Conservation (phyloP, 805 yeast species). For the Ascoidea rubescens region DNA sequence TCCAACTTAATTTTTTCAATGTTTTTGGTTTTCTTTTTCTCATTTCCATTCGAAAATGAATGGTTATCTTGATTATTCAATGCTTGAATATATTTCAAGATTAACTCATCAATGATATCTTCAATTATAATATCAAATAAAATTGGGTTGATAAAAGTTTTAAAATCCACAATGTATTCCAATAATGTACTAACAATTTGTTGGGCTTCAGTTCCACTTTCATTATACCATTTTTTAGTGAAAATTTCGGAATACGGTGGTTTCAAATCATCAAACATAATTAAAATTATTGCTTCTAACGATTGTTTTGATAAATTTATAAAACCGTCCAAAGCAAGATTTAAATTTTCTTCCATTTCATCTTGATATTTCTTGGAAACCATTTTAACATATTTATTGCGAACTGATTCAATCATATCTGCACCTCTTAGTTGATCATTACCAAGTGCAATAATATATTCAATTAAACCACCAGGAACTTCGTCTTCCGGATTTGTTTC, state of each 20-base stretch:
- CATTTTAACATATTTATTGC: constrained; percentile 47
- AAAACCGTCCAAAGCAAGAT: constrained; percentile 63
- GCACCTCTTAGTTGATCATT: constrained; percentile 72
- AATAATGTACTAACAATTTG: constrained; percentile 58
- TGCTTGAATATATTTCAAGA: constrained; percentile 34
- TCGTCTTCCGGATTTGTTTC: constrained; percentile 25
- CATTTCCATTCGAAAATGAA: constrained; percentile 22
- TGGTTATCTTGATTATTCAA: constrained; percentile 27
- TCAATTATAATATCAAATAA: constrained; percentile 41
- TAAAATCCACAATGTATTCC: constrained; percentile 60
- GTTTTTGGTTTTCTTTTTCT: constrained; percentile 26
- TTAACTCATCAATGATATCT: constrained; percentile 35
- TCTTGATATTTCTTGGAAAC: constrained; percentile 51
- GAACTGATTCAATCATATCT: constrained; percentile 51
- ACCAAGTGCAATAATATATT: constrained; percentile 70
- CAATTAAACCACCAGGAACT: constrained; percentile 65
- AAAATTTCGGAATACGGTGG: constrained; percentile 50
- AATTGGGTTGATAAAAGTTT: constrained; percentile 35
- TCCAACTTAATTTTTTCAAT: constrained; percentile 45
- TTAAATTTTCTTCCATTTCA: constrained; percentile 42
- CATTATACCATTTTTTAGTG: constrained; percentile 57
- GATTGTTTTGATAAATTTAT: constrained; percentile 61
- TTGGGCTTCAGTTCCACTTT: constrained; percentile 37
- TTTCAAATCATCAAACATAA: constrained; percentile 60
- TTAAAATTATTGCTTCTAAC: constrained; percentile 36